phyloP scores from a whole-genome alignment of 306 rosid species.

The Quercus ilex region DNA sequence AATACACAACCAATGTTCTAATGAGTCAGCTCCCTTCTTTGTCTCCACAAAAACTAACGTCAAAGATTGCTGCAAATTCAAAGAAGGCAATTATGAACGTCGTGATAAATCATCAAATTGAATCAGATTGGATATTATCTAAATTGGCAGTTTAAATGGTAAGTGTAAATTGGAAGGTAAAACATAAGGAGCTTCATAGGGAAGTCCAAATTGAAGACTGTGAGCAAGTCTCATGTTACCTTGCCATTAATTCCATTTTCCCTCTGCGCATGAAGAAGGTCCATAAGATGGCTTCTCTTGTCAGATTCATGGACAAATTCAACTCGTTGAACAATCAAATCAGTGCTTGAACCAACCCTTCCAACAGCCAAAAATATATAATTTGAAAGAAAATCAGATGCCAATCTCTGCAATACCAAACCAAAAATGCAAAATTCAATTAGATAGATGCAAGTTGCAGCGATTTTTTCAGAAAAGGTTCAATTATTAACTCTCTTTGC shows the following conservation, averaged over 20 bases:
- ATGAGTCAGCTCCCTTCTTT: conserved; percentile 93
- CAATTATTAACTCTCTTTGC: background rate
- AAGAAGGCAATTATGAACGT: conserved; percentile 16
- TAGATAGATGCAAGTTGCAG: conserved; percentile 9
- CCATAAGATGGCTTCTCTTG: conserved; percentile 96
- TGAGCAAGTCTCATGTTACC: conserved; percentile 41
- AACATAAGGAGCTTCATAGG: background rate
- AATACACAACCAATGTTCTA: conserved; percentile 82
- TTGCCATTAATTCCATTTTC: conserved; percentile 66
- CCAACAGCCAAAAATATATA: conserved; percentile 93
- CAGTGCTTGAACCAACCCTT: conserved; percentile 98
- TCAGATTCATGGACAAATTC: conserved; percentile 87
- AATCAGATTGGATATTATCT: background rate
- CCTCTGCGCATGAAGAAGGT: conserved; percentile 95
- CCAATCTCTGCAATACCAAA: conserved; percentile 66
- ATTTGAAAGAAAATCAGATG: conserved; percentile 82
- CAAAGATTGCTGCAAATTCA: conserved; percentile 71
- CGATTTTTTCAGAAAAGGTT: background rate
- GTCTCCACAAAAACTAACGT: conserved; percentile 98
- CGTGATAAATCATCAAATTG: conserved; percentile 1
- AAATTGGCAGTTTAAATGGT: background rate
- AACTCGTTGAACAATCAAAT: conserved; percentile 90
- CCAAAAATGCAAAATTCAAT: conserved; percentile 15
- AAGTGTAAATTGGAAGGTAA: background rate
- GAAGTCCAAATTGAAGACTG: conserved; percentile 5